phyloP scores from a whole-genome alignment of 495 filamentous ascomycete species.

The Hypoxylon lienhwacheense region DNA sequence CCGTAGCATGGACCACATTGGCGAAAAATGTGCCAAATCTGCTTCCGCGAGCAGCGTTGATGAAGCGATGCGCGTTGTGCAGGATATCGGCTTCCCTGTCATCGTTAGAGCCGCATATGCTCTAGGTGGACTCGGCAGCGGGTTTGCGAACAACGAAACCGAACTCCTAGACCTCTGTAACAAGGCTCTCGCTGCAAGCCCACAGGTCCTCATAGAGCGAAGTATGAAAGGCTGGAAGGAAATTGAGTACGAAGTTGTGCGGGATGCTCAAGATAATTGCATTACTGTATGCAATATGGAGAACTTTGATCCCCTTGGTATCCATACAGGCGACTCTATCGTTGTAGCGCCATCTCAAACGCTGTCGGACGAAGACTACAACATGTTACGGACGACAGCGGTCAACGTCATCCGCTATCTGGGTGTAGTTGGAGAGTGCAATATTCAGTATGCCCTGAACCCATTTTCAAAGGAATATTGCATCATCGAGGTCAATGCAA shows the following conservation, averaged over 20 bases:
- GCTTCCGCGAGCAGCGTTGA: conserved; percentile 85
- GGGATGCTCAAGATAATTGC: conserved; percentile 95
- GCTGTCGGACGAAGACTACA: conserved; percentile 96
- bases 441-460: conserved; percentile 97
- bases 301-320: conserved; percentile 97
- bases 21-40: conserved; percentile 96
- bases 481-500: conserved; percentile 98
- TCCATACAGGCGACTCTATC: conserved; percentile 98
- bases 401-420: conserved; percentile 98
- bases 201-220: conserved; percentile 92
- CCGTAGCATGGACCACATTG: conserved; percentile 96
- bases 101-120: conserved; percentile 97
- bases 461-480: conserved; percentile 97
- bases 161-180: conserved; percentile 89
- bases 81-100: conserved; percentile 91
- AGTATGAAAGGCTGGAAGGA: conserved; percentile 99
- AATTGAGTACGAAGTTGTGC: conserved; percentile 97
- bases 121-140: conserved; percentile 90
- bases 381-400: conserved; percentile 97
- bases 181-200: conserved; percentile 91
- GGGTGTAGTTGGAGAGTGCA: conserved; percentile 97
- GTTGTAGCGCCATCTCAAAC: conserved; percentile 97
- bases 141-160: conserved; percentile 89
- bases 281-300: conserved; percentile 99
- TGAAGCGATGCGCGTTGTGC: conserved; percentile 80